Base-by-base conservation (phyloP, 257 asterid genomes). In the Apocynum venetum region DNA sequence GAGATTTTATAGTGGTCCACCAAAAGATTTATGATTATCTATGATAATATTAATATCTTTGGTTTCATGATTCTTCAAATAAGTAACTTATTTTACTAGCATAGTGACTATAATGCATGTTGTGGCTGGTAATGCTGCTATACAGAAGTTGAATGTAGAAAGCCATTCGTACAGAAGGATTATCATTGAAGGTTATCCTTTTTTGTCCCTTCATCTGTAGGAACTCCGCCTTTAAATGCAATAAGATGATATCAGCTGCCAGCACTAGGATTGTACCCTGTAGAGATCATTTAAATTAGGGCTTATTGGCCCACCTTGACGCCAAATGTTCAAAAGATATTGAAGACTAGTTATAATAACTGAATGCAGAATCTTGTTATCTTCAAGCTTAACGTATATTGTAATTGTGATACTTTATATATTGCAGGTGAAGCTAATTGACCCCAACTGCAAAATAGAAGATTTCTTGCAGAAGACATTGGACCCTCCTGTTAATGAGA, bases 401-500 rank as follows among this genome's bases (percentile, higher is more conserved):
- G 38, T 49, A 4, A 60, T 13, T 14, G 13, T 8, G 35, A 51
- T 71, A 11, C 4, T 60, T 66, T 49, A 14, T 25, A 11, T 31
- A 38, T 55, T 76, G 55, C 93, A 94, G 97, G 94, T 93, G 85
- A 95, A 93, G 91, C 94, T 95, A 52, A 82, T 95, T 4, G 92
- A 91, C 68, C 96, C 94, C 35, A 82, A 88, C 44, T 93, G 93
- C 80, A 91, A 87, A 73, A 89, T 93, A 65, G 97, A 90, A 83
- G 93, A 89, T 6, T 95, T 95, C 80, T 82, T 95, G 81, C 87
- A 84, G 85, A 91, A 91, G 86, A 90, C 92, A 8, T 56, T 95
- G 83, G 99, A 95, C 76, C 97, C 98, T 51, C 99, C 99, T 12
- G 88, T 91, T 74, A 56, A 73, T 43, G 92, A 95, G 88, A 88